Percentiles rank a stretch among this genome's conserved stretches.
Evolutionary conservation across 148 eudicot genomes (phyloP).

Genomic region (Agrostemma githago): DNA sequence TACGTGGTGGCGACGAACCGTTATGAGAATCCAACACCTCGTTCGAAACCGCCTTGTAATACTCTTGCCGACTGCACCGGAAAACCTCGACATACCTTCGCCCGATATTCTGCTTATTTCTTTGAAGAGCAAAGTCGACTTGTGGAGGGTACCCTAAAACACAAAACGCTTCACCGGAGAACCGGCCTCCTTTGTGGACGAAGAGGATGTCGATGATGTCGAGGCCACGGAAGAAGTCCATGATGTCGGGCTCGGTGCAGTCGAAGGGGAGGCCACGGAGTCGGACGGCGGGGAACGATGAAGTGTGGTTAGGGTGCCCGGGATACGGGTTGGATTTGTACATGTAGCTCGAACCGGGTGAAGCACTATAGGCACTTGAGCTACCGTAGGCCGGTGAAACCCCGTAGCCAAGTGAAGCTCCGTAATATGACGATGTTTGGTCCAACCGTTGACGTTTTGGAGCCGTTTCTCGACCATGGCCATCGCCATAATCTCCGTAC

Average conservation of each 20-base stretch:
- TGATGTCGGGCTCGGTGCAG: conserved; percentile 72
- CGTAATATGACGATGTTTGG: conserved; percentile 67
- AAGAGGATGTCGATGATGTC: conserved; percentile 77
- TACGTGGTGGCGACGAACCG: conserved; percentile 77
- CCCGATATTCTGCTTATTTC: conserved; percentile 88
- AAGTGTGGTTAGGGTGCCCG: conserved; percentile 45
- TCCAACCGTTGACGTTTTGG: conserved; percentile 80
- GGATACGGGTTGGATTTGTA: conserved; percentile 55
- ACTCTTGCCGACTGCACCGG: conserved; percentile 72
- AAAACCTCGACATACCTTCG: conserved; percentile 94
- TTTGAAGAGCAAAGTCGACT: conserved; percentile 91
- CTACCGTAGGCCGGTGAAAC: conserved; percentile 49
- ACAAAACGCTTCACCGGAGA: conserved; percentile 87
- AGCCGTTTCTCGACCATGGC: conserved; percentile 71
- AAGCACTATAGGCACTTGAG: conserved; percentile 35
- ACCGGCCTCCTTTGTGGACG: conserved; percentile 74
- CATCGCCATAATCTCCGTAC: conserved; percentile 60
- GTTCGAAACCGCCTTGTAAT: conserved; percentile 76
- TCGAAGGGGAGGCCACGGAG: conserved; percentile 96
- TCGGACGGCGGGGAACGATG: conserved; percentile 80
- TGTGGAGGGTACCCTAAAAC: conserved; percentile 82
- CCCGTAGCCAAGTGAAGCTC: conserved; percentile 41
- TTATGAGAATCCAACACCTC: conserved; percentile 67
- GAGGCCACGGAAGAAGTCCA: conserved; percentile 74
- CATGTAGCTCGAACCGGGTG: conserved; percentile 57